Base-by-base conservation (phyloP, 331 rosid species). In the Pyrus hybrid region DNA sequence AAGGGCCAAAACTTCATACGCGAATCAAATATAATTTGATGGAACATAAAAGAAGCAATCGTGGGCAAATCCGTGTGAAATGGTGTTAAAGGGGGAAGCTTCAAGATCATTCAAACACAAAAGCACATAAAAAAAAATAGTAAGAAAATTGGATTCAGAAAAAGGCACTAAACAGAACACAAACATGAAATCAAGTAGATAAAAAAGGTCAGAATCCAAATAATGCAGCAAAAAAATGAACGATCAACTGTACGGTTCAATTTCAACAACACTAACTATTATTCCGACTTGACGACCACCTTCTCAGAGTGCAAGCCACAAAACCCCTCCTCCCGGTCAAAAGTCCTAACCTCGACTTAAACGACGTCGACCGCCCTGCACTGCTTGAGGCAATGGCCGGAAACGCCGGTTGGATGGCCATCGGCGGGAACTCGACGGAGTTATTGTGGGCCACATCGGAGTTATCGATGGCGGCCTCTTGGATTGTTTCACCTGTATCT, bases 231-330 rank as follows among this genome's bases (percentile, higher is more conserved):
- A 86, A 80, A 80, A 56, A 78, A 57, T 68, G 85, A 76, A 70
- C 67, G 64, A 80, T 28, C 79, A 67, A 41, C 66, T 58, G 72
- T 82, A 84, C 80, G 83, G 85, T 82, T 84, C 71, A 53, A 32
- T 32, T 82, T 80, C 54, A 77, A 25, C 9, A 51, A 26, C 63
- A 79, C 84, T 89, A 85, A 77, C 83, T 83, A 83, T 86, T 82
- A 82, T 75, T 86, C 76, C 94, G 88, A 70, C 89, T 84, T 7
- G 93, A 70, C 21, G 57, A 20, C 98, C 90, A 95, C 87, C 91
- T 92, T 87, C 97, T 92, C 80, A 88, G 83, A 57, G 93, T 83
- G 84, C 88, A 87, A 74, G 93, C 93, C 80, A 92, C 96, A 43
- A 90, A 77, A 70, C 85, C 80, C 88, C 84, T 84, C 68, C 96